Base-by-base conservation (phyloP, 2,329 filamentous ascomycete genomes). In the Capronia coronata region DNA sequence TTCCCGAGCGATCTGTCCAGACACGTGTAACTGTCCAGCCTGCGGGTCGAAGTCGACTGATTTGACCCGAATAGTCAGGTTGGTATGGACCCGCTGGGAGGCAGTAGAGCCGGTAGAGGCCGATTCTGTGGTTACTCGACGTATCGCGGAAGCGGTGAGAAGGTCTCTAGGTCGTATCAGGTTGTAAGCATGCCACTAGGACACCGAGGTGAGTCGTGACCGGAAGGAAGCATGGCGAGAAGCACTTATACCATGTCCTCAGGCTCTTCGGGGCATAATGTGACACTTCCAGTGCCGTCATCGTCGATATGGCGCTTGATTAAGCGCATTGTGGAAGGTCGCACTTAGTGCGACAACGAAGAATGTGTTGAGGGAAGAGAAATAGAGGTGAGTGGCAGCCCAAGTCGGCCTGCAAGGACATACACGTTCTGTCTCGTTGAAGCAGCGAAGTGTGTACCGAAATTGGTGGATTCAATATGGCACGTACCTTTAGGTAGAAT, bases 141-240 rank as follows among this genome's bases (percentile, higher is more conserved):
- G 82, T 43, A 86, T 71, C 27, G 84, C 82, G 48, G 76, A 78
- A 51, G 82, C 83, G 57, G 78, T 78, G 30, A 87, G 73, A 43
- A 78, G 71, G 61, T 87, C 84, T 54, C 70, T 71, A 3, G 80
- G 75, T 48, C 80, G 77, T 62, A 87, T 84, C 34, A 87, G 75
- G 66, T 87, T 87, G 72, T 83, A 86, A 56, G 80, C 79, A 63
- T 86, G 83, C 84, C 84, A 87, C 80, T 83, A 55, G 8, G 42
- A 19, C 34, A 32, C 43, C 56, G 49, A 55, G 52, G 19, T 37
- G 42, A n/a, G 37, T 29, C 19, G 25, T 19, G 18, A 11, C 16
- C 18, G n/a, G 48, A 22, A 27, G 50, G 43, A 19, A 27, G 38
- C n/a, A 11, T 11, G 5, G 30, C n/a, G 23, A 19, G 32, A 46